Evolutionary conservation across 352 stramenopile species (phyloP).

Genomic region (Plasmopara viticola): DNA sequence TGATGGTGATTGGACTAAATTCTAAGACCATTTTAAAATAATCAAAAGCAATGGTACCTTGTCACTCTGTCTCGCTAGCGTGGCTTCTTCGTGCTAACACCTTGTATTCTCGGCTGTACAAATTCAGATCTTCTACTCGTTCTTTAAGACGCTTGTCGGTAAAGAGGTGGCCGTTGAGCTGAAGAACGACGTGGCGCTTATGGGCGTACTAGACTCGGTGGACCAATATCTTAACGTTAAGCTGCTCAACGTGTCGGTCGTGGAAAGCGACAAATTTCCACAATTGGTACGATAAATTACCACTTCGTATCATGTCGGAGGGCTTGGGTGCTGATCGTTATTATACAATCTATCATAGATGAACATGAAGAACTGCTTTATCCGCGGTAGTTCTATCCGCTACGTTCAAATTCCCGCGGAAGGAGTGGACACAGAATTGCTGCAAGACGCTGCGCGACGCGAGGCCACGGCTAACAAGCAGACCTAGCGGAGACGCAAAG

Average conservation of each 20-base stretch:
- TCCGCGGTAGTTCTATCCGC: conserved; percentile 95
- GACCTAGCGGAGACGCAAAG: conserved; percentile 21
- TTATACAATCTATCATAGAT: conserved; percentile 39
- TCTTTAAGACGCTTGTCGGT: conserved; percentile 98
- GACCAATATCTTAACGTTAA: conserved; percentile 99
- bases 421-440: conserved; percentile 96
- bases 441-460: conserved; percentile 75
- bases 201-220: conserved; percentile 94
- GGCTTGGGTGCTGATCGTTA: neutral
- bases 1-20: too few species aligned
- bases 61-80: neutral
- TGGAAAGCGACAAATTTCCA: conserved; percentile 94
- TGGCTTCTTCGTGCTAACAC: neutral
- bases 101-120: conserved; percentile 1
- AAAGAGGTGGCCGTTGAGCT: conserved; percentile 98
- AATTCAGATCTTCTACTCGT: conserved; percentile 94
- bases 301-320: neutral
- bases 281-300: conserved; percentile 76
- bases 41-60: conserved; percentile 18
- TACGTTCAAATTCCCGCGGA: conserved; percentile 97
- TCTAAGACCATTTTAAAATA: too few species aligned
- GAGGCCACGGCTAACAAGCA: conserved; percentile 74
- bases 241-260: conserved; percentile 92
- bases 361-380: conserved; percentile 98
- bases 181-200: conserved; percentile 98